These are phyloP conservation scores for Aspergillus sp. DNA, from an alignment of 2,329 filamentous ascomycete genomes.

Conservation along the genomic window DNA sequence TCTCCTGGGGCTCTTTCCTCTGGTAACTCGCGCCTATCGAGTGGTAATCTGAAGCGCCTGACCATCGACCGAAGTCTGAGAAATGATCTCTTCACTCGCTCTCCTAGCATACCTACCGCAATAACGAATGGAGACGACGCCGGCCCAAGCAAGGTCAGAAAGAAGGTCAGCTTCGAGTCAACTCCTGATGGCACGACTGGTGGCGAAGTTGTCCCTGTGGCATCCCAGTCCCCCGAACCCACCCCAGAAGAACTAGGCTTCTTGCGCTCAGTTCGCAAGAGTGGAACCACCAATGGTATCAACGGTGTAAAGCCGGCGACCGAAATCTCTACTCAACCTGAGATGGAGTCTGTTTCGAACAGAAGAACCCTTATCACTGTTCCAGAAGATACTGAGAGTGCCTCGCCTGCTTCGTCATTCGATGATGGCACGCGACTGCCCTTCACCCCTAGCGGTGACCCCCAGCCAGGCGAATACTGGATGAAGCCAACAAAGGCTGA, in stretches of 20 bases:
- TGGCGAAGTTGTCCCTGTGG: constrained; percentile 55
- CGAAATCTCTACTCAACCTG: constrained; percentile 46
- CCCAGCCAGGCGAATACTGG: constrained; percentile 77
- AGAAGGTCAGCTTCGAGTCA: constrained; percentile 88
- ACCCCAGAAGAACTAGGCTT: constrained; percentile 61
- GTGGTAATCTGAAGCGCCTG: constrained; percentile 78
- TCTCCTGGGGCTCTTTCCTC: constrained; percentile 81
- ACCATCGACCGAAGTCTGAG: constrained; percentile 87
- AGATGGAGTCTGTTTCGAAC: constrained; percentile 71
- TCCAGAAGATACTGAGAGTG: constrained; percentile 56
- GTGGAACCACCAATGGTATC: constrained; percentile 46
- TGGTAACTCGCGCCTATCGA: constrained; percentile 64
- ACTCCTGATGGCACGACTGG: constrained; percentile 39
- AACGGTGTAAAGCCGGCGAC: constrained; percentile 35
- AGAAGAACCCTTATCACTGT: constrained; percentile 74
- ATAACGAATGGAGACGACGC: constrained; percentile 44
- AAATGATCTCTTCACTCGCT: constrained; percentile 58
- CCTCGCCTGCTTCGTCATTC: constrained; percentile 36
- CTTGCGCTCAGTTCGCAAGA: constrained; percentile 55
- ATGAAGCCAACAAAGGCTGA: constrained; percentile 75
- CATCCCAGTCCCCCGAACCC: constrained; percentile 52
- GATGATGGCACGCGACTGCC: constrained; percentile 31
- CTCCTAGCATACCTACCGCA: constrained; percentile 33
- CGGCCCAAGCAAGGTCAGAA: constrained; percentile 52
- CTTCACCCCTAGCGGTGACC: constrained; percentile 42